Evolutionary conservation across 202 grass and related monocot species (phyloP).

Genomic region (Schoenoplectus tabernaemontani): DNA sequence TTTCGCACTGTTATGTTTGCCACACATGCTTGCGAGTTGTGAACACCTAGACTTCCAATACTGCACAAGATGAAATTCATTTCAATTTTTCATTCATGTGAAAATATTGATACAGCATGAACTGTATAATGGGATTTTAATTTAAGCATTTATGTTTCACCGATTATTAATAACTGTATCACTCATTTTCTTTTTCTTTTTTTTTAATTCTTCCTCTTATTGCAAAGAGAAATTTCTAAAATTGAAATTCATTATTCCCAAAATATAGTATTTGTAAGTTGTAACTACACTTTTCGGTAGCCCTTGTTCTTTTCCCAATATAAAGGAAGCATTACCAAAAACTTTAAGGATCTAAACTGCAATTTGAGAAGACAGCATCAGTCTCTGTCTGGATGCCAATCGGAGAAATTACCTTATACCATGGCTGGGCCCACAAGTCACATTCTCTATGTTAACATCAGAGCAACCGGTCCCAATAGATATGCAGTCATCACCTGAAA

Average conservation of each 20-base stretch:
- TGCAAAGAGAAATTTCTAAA: not conserved
- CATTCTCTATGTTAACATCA: conserved; percentile 71
- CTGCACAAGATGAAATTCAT: conserved; percentile 23
- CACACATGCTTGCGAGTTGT: conserved; percentile 94
- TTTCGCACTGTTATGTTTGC: conserved; percentile 67
- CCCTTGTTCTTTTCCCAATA: not conserved
- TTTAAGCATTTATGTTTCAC: not conserved
- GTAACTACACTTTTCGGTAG: not conserved
- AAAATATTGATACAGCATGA: not conserved
- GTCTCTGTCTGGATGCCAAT: not conserved
- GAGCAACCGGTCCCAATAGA: conserved; percentile 83
- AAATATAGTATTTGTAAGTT: not conserved
- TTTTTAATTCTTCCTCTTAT: not conserved
- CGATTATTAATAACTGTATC: not conserved
- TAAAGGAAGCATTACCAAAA: not conserved
- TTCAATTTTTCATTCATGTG: not conserved
- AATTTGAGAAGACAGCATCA: not conserved
- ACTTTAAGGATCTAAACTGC: not conserved
- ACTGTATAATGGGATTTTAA: not conserved
- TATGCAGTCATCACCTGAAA: conserved; percentile 81
- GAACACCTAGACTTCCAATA: conserved; percentile 84
- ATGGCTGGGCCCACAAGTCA: conserved; percentile 69
- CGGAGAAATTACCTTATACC: conserved; percentile 61
- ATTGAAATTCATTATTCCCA: not conserved
- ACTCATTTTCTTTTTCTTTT: not conserved